Percentiles rank a stretch among this genome's conserved stretches.
Conservation (phyloP, 2,329 filamentous ascomycete species). For the Penicillium vulpinum region DNA sequence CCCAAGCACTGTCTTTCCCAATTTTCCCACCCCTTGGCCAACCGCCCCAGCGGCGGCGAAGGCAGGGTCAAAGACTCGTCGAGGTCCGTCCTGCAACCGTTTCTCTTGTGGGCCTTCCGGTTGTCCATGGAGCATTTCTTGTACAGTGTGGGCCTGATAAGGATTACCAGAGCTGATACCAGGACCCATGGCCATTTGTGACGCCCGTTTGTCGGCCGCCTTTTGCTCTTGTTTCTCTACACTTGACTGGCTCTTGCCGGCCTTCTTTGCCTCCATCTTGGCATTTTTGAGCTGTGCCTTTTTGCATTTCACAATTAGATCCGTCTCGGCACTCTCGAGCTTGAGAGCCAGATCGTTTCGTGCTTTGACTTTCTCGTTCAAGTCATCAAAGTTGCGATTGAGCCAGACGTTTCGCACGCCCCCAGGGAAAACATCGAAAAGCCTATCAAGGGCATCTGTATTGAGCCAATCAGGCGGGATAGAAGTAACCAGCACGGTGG, state of each 20-base stretch:
- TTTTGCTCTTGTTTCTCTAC: constrained; percentile 49
- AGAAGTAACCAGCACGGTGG: constrained; percentile 87
- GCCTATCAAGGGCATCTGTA: constrained; percentile 72
- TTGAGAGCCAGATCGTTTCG: constrained; percentile 69
- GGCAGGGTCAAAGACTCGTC: constrained; percentile 46
- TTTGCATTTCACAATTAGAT: constrained; percentile 76
- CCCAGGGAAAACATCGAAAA: constrained; percentile 95
- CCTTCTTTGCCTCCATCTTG: constrained; percentile 63
- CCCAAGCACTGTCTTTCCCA: constrained; percentile 49
- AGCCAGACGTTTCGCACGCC: constrained; percentile 96
- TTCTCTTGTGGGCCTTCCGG: constrained; percentile 13
- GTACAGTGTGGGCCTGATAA: constrained; percentile 56
- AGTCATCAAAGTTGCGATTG: constrained; percentile 80
- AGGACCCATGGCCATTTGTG: constrained; percentile 47
- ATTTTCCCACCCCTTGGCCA: constrained; percentile 48
- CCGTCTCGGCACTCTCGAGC: constrained; percentile 80
- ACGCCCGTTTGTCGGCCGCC: constrained; percentile 51
- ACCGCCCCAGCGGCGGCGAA: constrained; percentile 55
- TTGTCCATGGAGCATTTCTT: constrained; percentile 42
- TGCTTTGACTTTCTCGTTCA: constrained; percentile 79
- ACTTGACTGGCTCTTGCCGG: constrained; percentile 47
- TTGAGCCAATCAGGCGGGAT: constrained; percentile 91
- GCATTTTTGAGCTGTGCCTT: constrained; percentile 72
- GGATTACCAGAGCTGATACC: constrained; percentile 59
- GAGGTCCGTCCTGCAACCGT: constrained; percentile 18